A percentile compares a stretch with the other conserved stretches of the same genome.
These are phyloP conservation scores for Penicillium longicatenatum DNA, from an alignment of 495 filamentous ascomycete genomes.

Conservation along the genomic window DNA sequence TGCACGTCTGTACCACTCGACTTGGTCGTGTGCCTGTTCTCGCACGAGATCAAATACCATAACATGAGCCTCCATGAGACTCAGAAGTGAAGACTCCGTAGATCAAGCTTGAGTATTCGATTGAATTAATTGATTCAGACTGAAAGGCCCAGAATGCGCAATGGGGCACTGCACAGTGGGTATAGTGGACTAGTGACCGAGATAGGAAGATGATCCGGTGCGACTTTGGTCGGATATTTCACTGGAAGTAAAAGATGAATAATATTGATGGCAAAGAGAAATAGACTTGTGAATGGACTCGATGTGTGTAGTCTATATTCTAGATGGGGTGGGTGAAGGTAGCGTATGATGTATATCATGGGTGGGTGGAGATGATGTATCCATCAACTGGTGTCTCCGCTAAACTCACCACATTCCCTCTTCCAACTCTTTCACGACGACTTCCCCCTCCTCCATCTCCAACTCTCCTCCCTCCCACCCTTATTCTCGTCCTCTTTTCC, in stretches of 20 bases:
- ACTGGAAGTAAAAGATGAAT: neutral
- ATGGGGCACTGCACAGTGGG: no score
- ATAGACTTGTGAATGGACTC: neutral
- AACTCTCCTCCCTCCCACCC: conserved; percentile 23
- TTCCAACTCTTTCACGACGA: conserved; percentile 30
- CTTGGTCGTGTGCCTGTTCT: neutral
- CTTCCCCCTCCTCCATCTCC: conserved; percentile 23
- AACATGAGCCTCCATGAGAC: neutral
- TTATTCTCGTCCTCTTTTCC: conserved; percentile 22
- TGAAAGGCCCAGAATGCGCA: no score
- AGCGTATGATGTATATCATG: neutral
- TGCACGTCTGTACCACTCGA: neutral
- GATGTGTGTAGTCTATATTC: no score
- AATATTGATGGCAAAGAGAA: neutral
- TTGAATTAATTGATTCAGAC: no score
- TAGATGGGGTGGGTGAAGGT: no score
- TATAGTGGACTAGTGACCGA: no score
- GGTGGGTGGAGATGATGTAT: conserved; percentile 3
- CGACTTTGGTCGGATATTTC: neutral
- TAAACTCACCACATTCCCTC: conserved; percentile 25
- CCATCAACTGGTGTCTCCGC: conserved; percentile 21
- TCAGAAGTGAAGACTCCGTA: no score
- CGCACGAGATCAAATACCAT: neutral
- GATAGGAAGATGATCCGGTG: no score
- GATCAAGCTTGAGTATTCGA: no score